A percentile compares a stretch with the other conserved stretches of the same genome.
Conservation (phyloP, 2,329 filamentous ascomycete species). For the Trichoderma atrobrunneum region DNA sequence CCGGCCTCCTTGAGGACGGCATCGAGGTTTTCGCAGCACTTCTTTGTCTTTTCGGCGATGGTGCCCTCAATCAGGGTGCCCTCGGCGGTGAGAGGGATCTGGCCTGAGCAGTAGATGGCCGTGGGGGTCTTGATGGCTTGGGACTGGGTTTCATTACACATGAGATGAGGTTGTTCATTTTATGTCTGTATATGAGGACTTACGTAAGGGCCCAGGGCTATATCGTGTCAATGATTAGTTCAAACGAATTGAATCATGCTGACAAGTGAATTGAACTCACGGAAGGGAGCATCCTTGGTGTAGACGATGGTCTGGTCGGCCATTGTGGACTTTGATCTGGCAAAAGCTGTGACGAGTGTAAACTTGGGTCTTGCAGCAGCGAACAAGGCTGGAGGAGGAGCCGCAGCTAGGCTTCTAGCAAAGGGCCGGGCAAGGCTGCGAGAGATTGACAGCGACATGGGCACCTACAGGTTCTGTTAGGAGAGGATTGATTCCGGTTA, state of each 20-base stretch:
- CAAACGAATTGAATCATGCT: not conserved
- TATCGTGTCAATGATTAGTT: not conserved
- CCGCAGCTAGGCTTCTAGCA: conserved; percentile 8
- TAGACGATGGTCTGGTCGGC: conserved; percentile 51
- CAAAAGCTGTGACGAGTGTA: conserved; percentile 31
- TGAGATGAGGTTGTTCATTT: not conserved
- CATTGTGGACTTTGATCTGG: conserved; percentile 41
- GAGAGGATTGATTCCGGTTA: not conserved
- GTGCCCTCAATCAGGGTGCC: conserved; percentile 56
- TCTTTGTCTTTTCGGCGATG: conserved; percentile 61
- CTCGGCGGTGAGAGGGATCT: conserved; percentile 65
- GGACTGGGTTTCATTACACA: conserved; percentile 42
- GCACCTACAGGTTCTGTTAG: conserved; percentile 23
- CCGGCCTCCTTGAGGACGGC: conserved; percentile 81
- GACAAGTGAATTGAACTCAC: conserved; percentile 39
- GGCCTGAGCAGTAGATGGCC: conserved; percentile 66
- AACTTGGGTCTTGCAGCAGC: conserved; percentile 26
- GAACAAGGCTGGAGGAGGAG: conserved; percentile 8
- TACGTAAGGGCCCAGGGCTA: conserved; percentile 64
- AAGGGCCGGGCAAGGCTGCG: conserved; percentile 22
- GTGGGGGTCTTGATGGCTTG: conserved; percentile 65
- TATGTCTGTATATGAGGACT: conserved; percentile 27
- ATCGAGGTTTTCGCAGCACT: conserved; percentile 72
- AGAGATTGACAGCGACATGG: conserved; percentile 27
- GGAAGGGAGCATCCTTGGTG: conserved; percentile 57